These are phyloP conservation scores for Lotmaria passim DNA, from an alignment of 208 protist species.

Conservation along the genomic window DNA sequence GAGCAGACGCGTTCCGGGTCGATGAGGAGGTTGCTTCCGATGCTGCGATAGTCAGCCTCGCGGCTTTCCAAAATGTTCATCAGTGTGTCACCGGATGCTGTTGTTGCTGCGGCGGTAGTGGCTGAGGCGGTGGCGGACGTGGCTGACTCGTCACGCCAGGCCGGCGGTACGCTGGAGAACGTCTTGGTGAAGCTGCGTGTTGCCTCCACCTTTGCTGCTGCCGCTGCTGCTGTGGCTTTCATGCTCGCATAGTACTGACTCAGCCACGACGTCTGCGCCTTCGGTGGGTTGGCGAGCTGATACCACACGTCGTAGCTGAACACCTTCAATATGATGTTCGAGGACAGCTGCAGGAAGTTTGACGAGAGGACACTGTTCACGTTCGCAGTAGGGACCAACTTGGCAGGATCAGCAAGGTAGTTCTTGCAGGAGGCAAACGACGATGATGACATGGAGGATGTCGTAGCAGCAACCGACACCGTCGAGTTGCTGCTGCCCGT, in stretches of 20 bases:
- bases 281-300: conserved; percentile 25
- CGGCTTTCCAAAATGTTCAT: not conserved
- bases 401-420: conserved; percentile 10
- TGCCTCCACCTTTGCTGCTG: not conserved
- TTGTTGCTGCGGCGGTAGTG: not conserved
- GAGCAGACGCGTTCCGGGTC: conserved; percentile 42
- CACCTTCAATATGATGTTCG: conserved; percentile 48
- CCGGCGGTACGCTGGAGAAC: conserved; percentile 1
- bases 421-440: conserved; percentile 17
- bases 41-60: not conserved
- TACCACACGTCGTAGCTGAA: conserved; percentile 57
- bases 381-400: conserved; percentile 1
- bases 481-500: not conserved
- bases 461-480: not conserved
- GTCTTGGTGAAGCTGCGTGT: not conserved
- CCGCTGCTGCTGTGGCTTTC: no score
- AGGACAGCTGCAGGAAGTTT: conserved; percentile 33
- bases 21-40: conserved; percentile 21
- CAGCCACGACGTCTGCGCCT: no score
- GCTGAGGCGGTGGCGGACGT: not conserved
- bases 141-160: not conserved
- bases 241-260: no score
- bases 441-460: not conserved
- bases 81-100: not conserved
- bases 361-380: conserved; percentile 1